Base-by-base conservation (phyloP, 106 monocot genomes). In the Xerophyta viscosa region DNA sequence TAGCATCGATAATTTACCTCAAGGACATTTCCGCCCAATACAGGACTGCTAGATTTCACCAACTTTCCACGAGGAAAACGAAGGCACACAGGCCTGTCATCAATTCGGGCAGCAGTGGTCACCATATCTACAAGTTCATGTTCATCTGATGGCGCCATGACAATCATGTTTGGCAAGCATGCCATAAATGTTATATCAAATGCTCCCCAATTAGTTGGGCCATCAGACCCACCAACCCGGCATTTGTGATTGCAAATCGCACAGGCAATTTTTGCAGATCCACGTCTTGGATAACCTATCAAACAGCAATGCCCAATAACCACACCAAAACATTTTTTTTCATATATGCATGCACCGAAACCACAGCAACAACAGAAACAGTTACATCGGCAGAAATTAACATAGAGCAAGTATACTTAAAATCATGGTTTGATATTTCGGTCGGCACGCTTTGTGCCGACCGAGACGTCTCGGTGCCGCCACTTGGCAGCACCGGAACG, bases 161-260 rank as follows among this genome's bases (percentile, higher is more conserved):
- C 82, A 49, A 88, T 74, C 87, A 82, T 82, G 59, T 88, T 88
- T 22, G 87, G 87, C 58, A 88, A 56, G 55, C 87, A 82, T 36
- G 76, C 59, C 82, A 82, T 82, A 57, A 71, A 88, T 33, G 87
- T 65, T 24, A 88, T 75, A 48, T 88, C 87, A 66, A 88, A 88
- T 27, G 77, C 74, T 22, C 87, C 87, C 45, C 71, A 78, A 0
- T 65, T 56, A 33, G 57, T 68, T 15, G 87, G 87, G 41, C 81
- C 82, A 48, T 78, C 68, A 24, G 71, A 53, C 54, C 82, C 87
- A 74, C 82, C 31, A 88, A 37, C 25, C 87, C 87, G 7, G 87
- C 82, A 50, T 53, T 58, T n/a, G 67, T 66, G 31, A 88, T 71
- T 14, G 67, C 82, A 57, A 88, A 88, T 21, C 78, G 66, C 20